Evolutionary conservation across 1,284 basidiomycete species (phyloP).

Genomic region (Leccinum solheimii): DNA sequence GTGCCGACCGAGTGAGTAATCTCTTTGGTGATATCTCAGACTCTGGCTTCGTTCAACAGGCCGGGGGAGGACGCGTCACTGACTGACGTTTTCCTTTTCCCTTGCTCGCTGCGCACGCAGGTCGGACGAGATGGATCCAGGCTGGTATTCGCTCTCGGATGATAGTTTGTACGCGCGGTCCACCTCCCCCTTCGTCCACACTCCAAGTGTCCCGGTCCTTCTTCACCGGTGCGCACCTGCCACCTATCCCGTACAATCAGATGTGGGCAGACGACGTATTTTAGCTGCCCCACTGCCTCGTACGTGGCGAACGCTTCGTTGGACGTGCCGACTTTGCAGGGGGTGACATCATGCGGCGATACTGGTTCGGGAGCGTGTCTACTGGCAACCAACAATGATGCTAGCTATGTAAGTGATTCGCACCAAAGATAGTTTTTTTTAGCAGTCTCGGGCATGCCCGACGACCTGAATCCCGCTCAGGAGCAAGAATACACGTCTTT

Average conservation of each 20-base stretch:
- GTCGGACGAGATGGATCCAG: conserved; percentile 44
- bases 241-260: conserved; percentile 36
- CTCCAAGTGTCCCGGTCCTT: background rate
- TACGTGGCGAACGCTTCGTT: conserved; percentile 34
- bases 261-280: conserved; percentile 45
- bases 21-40: background rate
- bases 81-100: background rate
- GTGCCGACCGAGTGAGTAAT: conserved; percentile 56
- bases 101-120: conserved; percentile 18
- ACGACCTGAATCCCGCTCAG: too few relatives aligned
- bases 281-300: conserved; percentile 38
- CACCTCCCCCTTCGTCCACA: background rate
- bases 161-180: conserved; percentile 15
- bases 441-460: too few relatives aligned
- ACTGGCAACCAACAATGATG: too few relatives aligned
- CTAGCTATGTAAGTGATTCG: too few relatives aligned
- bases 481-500: too few relatives aligned
- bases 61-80: background rate
- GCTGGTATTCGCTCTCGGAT: conserved; percentile 38
- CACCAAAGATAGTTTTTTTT: too few relatives aligned
- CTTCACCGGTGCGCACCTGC: conserved; percentile 11
- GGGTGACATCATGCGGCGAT: conserved; percentile 27
- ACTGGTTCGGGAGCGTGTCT: too few relatives aligned
- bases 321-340: conserved; percentile 40
- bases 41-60: background rate